Conservation (phyloP, 2,329 filamentous ascomycete species). For the Monosporascus sp. region DNA sequence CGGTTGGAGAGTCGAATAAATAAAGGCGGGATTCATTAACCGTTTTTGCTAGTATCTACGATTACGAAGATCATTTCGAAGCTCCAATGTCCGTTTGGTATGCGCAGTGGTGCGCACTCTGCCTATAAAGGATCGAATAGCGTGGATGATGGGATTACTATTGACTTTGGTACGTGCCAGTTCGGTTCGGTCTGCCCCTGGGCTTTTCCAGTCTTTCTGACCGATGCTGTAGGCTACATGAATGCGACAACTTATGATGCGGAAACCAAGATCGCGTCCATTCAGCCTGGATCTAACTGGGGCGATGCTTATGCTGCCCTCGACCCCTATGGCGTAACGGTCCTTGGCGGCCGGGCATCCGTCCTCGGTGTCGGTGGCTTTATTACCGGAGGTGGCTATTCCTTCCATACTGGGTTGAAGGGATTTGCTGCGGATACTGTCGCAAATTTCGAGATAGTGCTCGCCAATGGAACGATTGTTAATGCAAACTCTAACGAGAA, state of each 20-base stretch:
- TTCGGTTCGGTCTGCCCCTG: neutral
- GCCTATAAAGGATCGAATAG: slow-evolving; percentile 16
- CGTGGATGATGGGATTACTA: slow-evolving; percentile 17
- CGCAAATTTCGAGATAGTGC: slow-evolving; percentile 34
- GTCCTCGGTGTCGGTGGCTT: slow-evolving; percentile 24
- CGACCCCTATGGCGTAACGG: slow-evolving; percentile 17
- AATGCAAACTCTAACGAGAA: slow-evolving; percentile 28
- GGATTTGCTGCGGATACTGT: slow-evolving; percentile 38
- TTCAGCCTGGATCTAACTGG: slow-evolving; percentile 24
- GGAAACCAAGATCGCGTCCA: slow-evolving; percentile 20
- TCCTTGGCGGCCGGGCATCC: slow-evolving; percentile 18
- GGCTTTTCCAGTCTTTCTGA: neutral
- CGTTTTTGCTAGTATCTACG: slow-evolving; percentile 19
- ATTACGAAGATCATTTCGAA: slow-evolving; percentile 27
- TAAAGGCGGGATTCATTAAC: too few relatives aligned
- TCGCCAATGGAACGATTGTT: slow-evolving; percentile 33
- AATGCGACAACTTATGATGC: slow-evolving; percentile 25
- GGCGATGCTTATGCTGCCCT: slow-evolving; percentile 17
- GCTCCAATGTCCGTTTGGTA: slow-evolving; percentile 13
- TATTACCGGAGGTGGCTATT: slow-evolving; percentile 21
- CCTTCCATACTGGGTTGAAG: slow-evolving; percentile 18
- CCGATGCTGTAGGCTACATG: slow-evolving; percentile 15
- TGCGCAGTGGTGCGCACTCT: slow-evolving; percentile 22
- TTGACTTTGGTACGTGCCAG: slow-evolving; percentile 14
- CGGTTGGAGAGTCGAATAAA: too few relatives aligned